Evolutionary conservation across 306 rosid species (phyloP).

Genomic region (Vigna angularis): DNA sequence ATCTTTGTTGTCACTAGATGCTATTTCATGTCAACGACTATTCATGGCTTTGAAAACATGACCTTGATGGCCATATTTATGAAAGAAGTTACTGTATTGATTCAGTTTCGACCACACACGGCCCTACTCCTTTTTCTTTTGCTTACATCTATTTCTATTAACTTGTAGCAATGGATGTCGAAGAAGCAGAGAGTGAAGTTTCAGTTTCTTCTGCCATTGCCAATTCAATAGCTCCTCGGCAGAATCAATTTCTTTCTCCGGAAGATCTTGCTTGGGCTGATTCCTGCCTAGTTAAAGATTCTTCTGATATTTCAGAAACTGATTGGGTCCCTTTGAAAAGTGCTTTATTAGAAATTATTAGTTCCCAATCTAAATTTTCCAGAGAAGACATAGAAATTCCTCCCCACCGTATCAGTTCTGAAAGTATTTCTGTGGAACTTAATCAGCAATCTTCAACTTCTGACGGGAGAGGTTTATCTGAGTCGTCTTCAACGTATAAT

Average conservation of each 20-base stretch:
- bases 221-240: slow-evolving; percentile 29
- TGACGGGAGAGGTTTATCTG: slow-evolving; percentile 23
- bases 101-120: background rate
- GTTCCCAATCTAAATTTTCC: slow-evolving; percentile 49
- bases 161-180: slow-evolving; percentile 50
- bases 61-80: slow-evolving; percentile 6
- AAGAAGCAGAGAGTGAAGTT: slow-evolving; percentile 33
- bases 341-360: slow-evolving; percentile 66
- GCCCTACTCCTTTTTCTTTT: slow-evolving; percentile 4
- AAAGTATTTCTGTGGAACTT: background rate
- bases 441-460: slow-evolving; percentile 38
- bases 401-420: slow-evolving; percentile 24
- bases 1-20: slow-evolving; percentile 6
- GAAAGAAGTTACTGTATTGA: background rate
- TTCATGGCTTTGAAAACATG: background rate
- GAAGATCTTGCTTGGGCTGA: slow-evolving; percentile 84
- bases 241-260: slow-evolving; percentile 48
- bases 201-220: slow-evolving; percentile 36
- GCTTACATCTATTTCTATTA: slow-evolving; percentile 28
- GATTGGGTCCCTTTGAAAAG: slow-evolving; percentile 62
- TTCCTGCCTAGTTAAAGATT: slow-evolving; percentile 62
- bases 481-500: slow-evolving; percentile 35
- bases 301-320: slow-evolving; percentile 45
- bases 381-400: slow-evolving; percentile 41
- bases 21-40: background rate